Conservation (phyloP, 2,329 filamentous ascomycete species). For the Fusarium austroafricanum region DNA sequence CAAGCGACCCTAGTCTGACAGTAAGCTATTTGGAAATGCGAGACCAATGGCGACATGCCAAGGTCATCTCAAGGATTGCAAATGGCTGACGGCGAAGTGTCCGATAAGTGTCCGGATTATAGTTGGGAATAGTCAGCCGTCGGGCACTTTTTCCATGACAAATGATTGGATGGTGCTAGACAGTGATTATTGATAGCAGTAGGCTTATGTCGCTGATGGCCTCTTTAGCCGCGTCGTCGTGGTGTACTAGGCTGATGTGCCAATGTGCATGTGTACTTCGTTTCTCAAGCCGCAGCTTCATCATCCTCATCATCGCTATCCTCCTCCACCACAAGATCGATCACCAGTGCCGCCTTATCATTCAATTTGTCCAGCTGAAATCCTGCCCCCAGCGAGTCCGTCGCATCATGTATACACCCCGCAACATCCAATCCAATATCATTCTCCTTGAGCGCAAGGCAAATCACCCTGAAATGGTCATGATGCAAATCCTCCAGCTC, state of each 20-base stretch:
- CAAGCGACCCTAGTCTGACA: no score
- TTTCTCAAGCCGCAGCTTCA: no score
- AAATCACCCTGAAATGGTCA: constrained; percentile 18
- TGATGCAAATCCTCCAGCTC: not conserved
- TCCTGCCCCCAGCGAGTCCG: constrained; percentile 1
- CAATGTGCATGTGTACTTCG: no score
- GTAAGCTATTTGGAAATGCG: not conserved
- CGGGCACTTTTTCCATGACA: not conserved
- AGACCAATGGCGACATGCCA: not conserved
- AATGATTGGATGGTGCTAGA: not conserved
- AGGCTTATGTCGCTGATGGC: no score
- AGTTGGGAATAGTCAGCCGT: not conserved
- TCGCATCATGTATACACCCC: constrained; percentile 14
- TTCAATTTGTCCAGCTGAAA: constrained; percentile 18
- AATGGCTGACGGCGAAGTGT: rapidly evolving
- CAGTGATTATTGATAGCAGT: no score
- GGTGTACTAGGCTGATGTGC: not conserved
- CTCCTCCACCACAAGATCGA: constrained; percentile 20
- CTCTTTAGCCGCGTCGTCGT: not conserved
- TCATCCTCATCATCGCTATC: constrained; percentile 19
- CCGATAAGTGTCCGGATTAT: not conserved
- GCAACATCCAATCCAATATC: constrained; percentile 22
- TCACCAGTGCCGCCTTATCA: constrained; percentile 11
- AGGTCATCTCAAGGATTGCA: not conserved
- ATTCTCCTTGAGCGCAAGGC: constrained; percentile 17